Percentiles rank a stretch among this genome's conserved stretches.
Evolutionary conservation across 1,284 basidiomycete species (phyloP).

Genomic region (Melampsora americana): DNA sequence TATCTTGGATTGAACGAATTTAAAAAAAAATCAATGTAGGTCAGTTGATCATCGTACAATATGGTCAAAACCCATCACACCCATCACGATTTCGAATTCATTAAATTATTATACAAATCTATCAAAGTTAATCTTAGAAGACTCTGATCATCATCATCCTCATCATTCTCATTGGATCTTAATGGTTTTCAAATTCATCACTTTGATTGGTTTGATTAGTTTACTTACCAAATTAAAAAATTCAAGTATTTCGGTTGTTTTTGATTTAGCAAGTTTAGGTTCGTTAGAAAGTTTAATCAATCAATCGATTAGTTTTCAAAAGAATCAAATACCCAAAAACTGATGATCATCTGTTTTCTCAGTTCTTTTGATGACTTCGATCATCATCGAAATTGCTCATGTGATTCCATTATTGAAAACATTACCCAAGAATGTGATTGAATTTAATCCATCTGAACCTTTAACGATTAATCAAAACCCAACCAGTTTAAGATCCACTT

Average conservation of each 20-base stretch:
- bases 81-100: not conserved
- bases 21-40: no score
- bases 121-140: not conserved
- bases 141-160: no score
- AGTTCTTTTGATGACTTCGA: not conserved
- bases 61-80: not conserved
- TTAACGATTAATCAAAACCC: not conserved
- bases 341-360: no score
- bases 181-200: not conserved
- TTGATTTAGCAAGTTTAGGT: constrained; percentile 7
- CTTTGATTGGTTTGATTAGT: not conserved
- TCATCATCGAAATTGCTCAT: not conserved
- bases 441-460: not conserved
- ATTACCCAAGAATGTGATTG: not conserved
- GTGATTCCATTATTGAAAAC: not conserved
- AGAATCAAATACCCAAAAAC: no score
- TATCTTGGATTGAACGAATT: no score
- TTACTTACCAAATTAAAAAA: not conserved
- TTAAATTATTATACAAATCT: constrained; percentile 1
- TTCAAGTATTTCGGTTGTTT: not conserved
- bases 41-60: not conserved
- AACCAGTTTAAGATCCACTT: not conserved
- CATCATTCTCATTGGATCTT: not conserved
- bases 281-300: no score
- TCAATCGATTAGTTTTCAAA: no score